phyloP scores from a whole-genome alignment of 805 yeast species.

The Saturnispora serradocipensis region DNA sequence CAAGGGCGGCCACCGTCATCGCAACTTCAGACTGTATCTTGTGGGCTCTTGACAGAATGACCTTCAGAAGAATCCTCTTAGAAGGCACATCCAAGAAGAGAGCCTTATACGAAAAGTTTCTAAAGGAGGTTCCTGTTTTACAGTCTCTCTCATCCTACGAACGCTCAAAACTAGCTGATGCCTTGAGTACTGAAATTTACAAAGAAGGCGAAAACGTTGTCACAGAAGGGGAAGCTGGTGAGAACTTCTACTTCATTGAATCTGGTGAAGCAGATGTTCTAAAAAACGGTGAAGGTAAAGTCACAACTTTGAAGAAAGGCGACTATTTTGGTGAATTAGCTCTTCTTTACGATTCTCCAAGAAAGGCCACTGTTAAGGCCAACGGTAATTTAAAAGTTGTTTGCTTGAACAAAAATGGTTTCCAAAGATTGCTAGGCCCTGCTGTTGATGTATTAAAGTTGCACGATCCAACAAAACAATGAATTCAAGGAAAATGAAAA shows the following conservation, averaged over 20 bases:
- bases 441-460: slow-evolving; percentile 81
- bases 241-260: slow-evolving; percentile 65
- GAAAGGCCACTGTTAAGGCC: slow-evolving; percentile 90
- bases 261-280: slow-evolving; percentile 74
- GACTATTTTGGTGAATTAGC: slow-evolving; percentile 98
- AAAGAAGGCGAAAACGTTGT: slow-evolving; percentile 67
- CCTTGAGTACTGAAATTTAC: slow-evolving; percentile 69
- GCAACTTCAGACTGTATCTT: slow-evolving; percentile 64
- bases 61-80: slow-evolving; percentile 83
- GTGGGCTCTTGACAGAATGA: slow-evolving; percentile 90
- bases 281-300: slow-evolving; percentile 50
- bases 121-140: slow-evolving; percentile 79
- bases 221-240: slow-evolving; percentile 79
- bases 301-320: slow-evolving; percentile 60
- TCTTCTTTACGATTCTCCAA: slow-evolving; percentile 78
- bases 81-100: slow-evolving; percentile 90
- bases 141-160: slow-evolving; percentile 66
- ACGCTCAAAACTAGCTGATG: slow-evolving; percentile 89
- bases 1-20: slow-evolving; percentile 90
- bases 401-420: slow-evolving; percentile 85
- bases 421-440: slow-evolving; percentile 89
- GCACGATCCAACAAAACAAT: slow-evolving; percentile 64
- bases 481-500: background rate
- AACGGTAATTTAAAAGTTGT: slow-evolving; percentile 72
- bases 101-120: slow-evolving; percentile 78